Evolutionary conservation across 2,329 filamentous ascomycete species (phyloP), one percentile per base, ranked within the genome.

Genomic region (Sphaerulina vaccinii): DNA sequence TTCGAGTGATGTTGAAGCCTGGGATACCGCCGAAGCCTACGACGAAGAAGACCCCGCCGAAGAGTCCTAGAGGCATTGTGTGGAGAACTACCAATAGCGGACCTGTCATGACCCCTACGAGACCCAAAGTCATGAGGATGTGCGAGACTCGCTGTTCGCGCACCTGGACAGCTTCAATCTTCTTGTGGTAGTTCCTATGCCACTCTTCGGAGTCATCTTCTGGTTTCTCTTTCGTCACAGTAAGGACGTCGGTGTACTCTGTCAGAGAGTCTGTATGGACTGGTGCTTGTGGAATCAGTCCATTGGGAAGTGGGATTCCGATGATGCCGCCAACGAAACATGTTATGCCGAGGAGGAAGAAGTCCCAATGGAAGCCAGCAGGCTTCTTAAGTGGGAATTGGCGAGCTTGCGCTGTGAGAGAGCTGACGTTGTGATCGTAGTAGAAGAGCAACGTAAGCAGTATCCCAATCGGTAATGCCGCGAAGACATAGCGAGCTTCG

Each of bases 331-430:
- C 73, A 16, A 82, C 71, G 53, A 79, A 78, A 1, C 77, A 81
- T 0, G 79, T 81, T 53, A 75, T 72, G 5, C 79, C 80, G 0
- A 82, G 72, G 0, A 83, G 71, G 65, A 81, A 82, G 59, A 82
- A 76, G 62, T 82, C 80, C 79, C 79, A 82, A 62, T 82, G 79
- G 61, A 82, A 82, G n/a, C 79, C 79, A 0, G 78, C 79, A 0
- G 79, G 79, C 58, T 83, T 82, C 46, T 74, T 74, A 9, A 83
- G 69, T 0, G 79, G 79, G 41, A 78, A 82, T 21, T 80, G 73
- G 21, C 74, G 75, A 11, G 77, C 79, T 65, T 82, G 80, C 0
- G 79, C 79, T 8, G 76, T 80, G 24, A 83, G 70, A 19, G 76
- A 79, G 54, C 76, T 79, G 45, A 82, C 76, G 72, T 70, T 70